Conservation (phyloP, 108 stramenopile species). For the Conticribra weissflogii region DNA sequence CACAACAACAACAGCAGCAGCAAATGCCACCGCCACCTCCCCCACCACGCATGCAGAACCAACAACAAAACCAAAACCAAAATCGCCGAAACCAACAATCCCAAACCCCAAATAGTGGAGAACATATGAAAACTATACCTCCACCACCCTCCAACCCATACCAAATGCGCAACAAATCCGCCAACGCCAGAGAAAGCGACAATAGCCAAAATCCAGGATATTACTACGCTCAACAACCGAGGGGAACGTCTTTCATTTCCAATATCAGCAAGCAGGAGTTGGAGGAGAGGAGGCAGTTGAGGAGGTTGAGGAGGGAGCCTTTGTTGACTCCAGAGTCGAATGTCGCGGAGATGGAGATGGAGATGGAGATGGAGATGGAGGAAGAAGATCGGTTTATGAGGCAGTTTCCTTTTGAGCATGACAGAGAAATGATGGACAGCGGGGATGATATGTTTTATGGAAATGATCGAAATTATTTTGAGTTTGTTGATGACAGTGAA, state of each 20-base stretch:
- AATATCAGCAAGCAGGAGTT: slow-evolving; percentile 15
- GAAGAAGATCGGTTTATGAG: too few species aligned
- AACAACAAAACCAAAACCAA: neutral
- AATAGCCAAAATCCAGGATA: neutral
- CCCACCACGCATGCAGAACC: neutral
- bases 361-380: too few species aligned
- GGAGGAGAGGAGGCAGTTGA: slow-evolving; percentile 14
- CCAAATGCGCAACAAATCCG: slow-evolving; percentile 3
- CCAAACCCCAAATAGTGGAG: neutral
- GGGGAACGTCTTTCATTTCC: slow-evolving; percentile 21
- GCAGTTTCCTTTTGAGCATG: too few species aligned
- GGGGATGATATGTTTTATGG: too few species aligned
- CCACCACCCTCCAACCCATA: neutral
- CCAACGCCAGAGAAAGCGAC: slow-evolving; percentile 8
- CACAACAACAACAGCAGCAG: neutral
- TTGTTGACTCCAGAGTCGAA: neutral
- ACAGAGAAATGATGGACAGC: too few species aligned
- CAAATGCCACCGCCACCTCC: neutral
- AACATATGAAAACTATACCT: neutral
- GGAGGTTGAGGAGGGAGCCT: neutral
- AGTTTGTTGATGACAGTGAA: too few species aligned
- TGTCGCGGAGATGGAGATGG: too few species aligned
- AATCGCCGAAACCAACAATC: neutral
- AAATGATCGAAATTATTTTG: too few species aligned
- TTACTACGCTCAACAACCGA: slow-evolving; percentile 12